A percentile compares a stretch with the other conserved stretches of the same genome.
Evolutionary conservation across 805 yeast species (phyloP).

Genomic region (Metschnikowia borealis): DNA sequence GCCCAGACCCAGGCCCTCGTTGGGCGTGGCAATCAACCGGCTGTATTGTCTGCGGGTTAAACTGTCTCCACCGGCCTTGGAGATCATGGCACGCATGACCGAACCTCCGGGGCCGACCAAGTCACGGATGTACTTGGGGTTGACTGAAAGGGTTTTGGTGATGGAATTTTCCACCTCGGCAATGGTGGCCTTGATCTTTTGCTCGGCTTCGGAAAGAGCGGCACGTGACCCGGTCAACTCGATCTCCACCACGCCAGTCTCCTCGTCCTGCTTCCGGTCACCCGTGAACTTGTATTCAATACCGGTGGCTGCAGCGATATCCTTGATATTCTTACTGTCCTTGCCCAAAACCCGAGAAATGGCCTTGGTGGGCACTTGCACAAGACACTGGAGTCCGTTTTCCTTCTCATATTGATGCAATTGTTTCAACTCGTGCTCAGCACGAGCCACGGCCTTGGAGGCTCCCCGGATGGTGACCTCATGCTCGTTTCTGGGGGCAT

Average conservation of each 20-base stretch:
- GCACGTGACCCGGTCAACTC: conserved; percentile 74
- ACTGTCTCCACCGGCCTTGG: conserved; percentile 67
- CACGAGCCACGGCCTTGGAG: conserved; percentile 80
- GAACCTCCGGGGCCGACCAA: conserved; percentile 80
- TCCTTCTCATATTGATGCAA: conserved; percentile 82
- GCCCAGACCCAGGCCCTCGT: conserved; percentile 54
- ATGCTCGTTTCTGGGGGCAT: conserved; percentile 45
- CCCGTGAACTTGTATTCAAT: conserved; percentile 49
- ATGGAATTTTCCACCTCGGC: conserved; percentile 60
- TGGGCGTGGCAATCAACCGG: conserved; percentile 66
- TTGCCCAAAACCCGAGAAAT: conserved; percentile 87
- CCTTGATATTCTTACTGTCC: conserved; percentile 76
- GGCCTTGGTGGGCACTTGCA: conserved; percentile 68
- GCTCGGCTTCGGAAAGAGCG: conserved; percentile 69
- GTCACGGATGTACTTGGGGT: conserved; percentile 67
- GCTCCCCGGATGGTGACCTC: conserved; percentile 82
- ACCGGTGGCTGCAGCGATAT: conserved; percentile 67
- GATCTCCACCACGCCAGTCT: conserved; percentile 53
- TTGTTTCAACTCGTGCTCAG: conserved; percentile 79
- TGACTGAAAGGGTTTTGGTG: conserved; percentile 58
- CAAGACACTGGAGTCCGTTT: conserved; percentile 64
- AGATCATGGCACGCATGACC: conserved; percentile 65
- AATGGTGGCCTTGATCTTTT: conserved; percentile 58
- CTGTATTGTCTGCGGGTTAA: conserved; percentile 43
- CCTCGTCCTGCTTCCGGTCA: conserved; percentile 42